Base-by-base conservation (phyloP, 2,329 filamentous ascomycete genomes). In the Raffaelea ambrosiae region DNA sequence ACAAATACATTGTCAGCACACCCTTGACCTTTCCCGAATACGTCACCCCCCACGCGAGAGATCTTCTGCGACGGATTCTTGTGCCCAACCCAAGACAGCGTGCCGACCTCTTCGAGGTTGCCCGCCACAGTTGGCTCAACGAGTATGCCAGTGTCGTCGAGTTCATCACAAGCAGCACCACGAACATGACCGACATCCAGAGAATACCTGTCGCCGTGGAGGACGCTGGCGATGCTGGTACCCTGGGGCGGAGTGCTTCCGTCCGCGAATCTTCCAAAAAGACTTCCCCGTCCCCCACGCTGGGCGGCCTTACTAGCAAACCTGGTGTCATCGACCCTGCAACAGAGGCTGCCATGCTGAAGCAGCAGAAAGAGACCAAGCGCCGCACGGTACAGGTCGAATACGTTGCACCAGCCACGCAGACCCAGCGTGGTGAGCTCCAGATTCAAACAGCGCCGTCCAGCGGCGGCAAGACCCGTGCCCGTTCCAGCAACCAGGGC, bases 1-100 rank as follows among this genome's bases (percentile, higher is more conserved):
- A 98, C 77, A 97, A 97, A 70, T 98, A 98, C 68, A 98, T 98
- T 58, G 91, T 96, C 51, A 94, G 88, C 48, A 98, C 93, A 1
- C 90, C 91, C 33, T 78, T 98, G 39, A 97, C 91, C 4, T 98
- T 98, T 64, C 93, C 93, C 52, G 93, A 98, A 81, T 97, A 97
- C 63, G 93, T 98, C 57, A 95, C 93, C 8, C 93, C 93, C 8
- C 93, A 98, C 65, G 91, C 93, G 20, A 80, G 93, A 59, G 93
- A 98, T 65, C 77, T 98, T 1, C 73, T 98, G 42, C 83, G 93
- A 51, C 83, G 93, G 46, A 98, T 98, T 51, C 76, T 98, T 40
- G 93, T 98, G 0, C 91, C 93, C 5, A 93, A 97, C 63, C 93
- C 93, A 45, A 79, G 93, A 54, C 94, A 95, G 68, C 83, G 93